phyloP scores from a whole-genome alignment of 768 basidiomycete genomes.

The Trametes cingulata region DNA sequence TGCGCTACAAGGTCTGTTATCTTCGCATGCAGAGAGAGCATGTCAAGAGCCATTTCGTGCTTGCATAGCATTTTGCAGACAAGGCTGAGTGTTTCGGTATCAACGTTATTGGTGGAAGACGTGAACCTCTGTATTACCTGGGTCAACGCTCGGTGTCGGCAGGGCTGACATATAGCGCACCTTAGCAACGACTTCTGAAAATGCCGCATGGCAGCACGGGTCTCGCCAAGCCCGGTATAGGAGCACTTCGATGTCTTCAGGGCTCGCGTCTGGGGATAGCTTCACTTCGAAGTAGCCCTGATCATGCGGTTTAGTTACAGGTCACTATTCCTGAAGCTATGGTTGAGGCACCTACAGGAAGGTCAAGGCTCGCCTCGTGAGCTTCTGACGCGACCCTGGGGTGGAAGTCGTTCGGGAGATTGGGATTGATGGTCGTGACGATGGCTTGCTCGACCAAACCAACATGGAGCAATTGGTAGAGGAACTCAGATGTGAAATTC shows the following conservation, averaged over 20 bases:
- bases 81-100: constrained; percentile 69
- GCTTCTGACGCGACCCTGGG: constrained; percentile 58
- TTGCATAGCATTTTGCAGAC: constrained; percentile 67
- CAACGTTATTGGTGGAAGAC: constrained; percentile 49
- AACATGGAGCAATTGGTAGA: constrained; percentile 54
- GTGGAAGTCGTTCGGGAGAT: constrained; percentile 46
- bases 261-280: constrained; percentile 49
- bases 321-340: neutral
- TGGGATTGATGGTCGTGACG: constrained; percentile 52
- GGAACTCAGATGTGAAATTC: constrained; percentile 44
- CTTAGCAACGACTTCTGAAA: constrained; percentile 57
- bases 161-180: constrained; percentile 38
- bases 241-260: constrained; percentile 38
- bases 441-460: constrained; percentile 58
- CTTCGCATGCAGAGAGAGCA: constrained; percentile 65
- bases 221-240: constrained; percentile 54
- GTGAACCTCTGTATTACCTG: constrained; percentile 53
- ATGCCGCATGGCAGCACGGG: constrained; percentile 53
- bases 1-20: constrained; percentile 66
- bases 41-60: constrained; percentile 61
- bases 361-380: constrained; percentile 56
- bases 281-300: constrained; percentile 61
- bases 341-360: constrained; percentile 47
- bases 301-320: neutral
- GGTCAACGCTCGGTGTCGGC: neutral